Evolutionary conservation across 768 basidiomycete species (phyloP).

Genomic region (Russula compacta): DNA sequence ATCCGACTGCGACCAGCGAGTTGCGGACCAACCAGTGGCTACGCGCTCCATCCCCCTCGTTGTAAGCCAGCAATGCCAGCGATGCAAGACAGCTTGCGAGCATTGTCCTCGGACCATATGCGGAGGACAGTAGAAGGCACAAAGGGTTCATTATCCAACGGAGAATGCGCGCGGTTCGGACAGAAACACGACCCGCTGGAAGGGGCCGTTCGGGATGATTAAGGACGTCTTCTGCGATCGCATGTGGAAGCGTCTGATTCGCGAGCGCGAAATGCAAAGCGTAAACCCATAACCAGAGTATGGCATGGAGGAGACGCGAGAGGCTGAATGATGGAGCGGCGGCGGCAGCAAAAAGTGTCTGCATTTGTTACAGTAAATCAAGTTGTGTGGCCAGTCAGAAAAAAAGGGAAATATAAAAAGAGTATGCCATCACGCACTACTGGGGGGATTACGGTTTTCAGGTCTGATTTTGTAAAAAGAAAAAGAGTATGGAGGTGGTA

Average conservation of each 20-base stretch:
- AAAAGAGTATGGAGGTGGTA: slow-evolving; percentile 18
- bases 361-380: neutral
- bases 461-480: slow-evolving; percentile 24
- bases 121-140: slow-evolving; percentile 22
- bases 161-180: slow-evolving; percentile 19
- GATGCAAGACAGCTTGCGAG: slow-evolving; percentile 19
- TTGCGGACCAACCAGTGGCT: slow-evolving; percentile 31
- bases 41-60: slow-evolving; percentile 21
- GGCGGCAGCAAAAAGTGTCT: slow-evolving; percentile 16
- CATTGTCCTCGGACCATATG: slow-evolving; percentile 16
- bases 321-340: slow-evolving; percentile 13
- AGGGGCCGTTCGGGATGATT: slow-evolving; percentile 30
- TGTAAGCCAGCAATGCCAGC: slow-evolving; percentile 20
- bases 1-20: slow-evolving; percentile 28
- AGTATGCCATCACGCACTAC: slow-evolving; percentile 12
- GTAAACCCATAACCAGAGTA: slow-evolving; percentile 28
- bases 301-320: slow-evolving; percentile 5
- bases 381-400: neutral
- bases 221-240: slow-evolving; percentile 22
- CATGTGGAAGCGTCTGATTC: slow-evolving; percentile 24
- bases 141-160: slow-evolving; percentile 26
- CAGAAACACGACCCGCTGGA: slow-evolving; percentile 25
- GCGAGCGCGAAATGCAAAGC: slow-evolving; percentile 26
- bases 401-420: neutral
- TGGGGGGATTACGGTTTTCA: slow-evolving; percentile 22